Evolutionary conservation across 305 asterid species (phyloP), one percentile per base, ranked within the genome.

Genomic region (Ruellia speciosa): DNA sequence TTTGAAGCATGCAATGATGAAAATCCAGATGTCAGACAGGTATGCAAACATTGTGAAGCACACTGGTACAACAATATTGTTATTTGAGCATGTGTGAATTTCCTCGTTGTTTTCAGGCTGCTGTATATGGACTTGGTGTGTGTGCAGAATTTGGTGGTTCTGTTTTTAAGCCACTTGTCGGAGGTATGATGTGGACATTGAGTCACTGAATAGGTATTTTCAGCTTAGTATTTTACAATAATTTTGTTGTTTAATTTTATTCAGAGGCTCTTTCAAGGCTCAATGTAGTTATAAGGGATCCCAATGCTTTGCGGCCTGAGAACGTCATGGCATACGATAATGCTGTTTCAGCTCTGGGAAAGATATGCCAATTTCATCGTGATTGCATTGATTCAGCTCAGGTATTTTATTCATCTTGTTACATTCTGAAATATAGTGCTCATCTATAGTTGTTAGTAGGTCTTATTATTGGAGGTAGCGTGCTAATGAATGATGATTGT

Each of bases 1-100:
- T 75, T 90, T 84, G 95, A 90, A 73, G 98, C 98, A 47, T 90
- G 95, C 79, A 90, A 80, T 76, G 98, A 90, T 59, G 98, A 85
- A 52, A 88, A 75, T 60, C 68, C 96, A 11, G 96, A 90, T 76
- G 93, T 90, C 71, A 80, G 94, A 58, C 98, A 90, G 98, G 98
- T 90, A 66, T 18, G 71, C 41, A 58, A 9, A 62, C 18, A 40
- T 54, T 64, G 58, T 41, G 45, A 33, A 43, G 14, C 58, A 45
- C 49, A 14, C 35, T 64, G 37, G 9, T 3, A 39, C 64, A 20
- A 41, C 40, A 14, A 55, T 52, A 39, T 41, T 72, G 47, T 18
- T 37, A 11, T 49, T 54, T 40, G 19, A 66, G 56, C 63, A 16
- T 61, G 17, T 65, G 52, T 65, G 20, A 76, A 68, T 56, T 55